Evolutionary conservation across 192 early-diverging fungal species (phyloP).

Genomic region (Funneliformis geosporum): DNA sequence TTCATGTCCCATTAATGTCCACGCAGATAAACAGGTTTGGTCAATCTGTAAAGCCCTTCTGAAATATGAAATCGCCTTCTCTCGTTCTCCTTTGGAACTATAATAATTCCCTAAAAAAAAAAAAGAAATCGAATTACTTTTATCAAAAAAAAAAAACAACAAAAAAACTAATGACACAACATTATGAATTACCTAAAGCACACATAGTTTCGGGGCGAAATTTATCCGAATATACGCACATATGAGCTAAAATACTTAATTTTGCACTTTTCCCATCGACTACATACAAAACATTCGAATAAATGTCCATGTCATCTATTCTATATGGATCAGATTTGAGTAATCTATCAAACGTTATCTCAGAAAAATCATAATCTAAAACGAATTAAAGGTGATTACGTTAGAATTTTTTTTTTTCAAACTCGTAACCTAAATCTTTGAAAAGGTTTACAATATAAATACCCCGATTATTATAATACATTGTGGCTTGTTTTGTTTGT

Average conservation of each 20-base stretch:
- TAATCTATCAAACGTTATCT: constrained; percentile 68
- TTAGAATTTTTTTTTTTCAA: too few relatives aligned
- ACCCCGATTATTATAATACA: constrained; percentile 58
- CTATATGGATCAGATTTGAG: constrained; percentile 72
- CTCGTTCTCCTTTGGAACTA: constrained; percentile 73
- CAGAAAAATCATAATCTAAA: constrained; percentile 73
- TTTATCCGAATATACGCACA: constrained; percentile 68
- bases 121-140: not conserved
- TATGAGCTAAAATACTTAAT: constrained; percentile 77
- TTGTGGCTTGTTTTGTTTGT: constrained; percentile 59
- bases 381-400: not conserved
- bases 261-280: constrained; percentile 63
- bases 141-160: not conserved
- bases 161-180: not conserved
- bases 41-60: constrained; percentile 82
- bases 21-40: constrained; percentile 71
- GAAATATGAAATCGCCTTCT: constrained; percentile 86
- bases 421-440: too few relatives aligned
- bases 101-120: constrained; percentile 80
- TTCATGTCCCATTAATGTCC: constrained; percentile 95
- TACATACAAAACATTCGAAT: constrained; percentile 87
- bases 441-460: not conserved
- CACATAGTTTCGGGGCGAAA: constrained; percentile 89
- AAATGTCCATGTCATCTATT: constrained; percentile 80
- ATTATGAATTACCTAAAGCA: constrained; percentile 54